These are phyloP conservation scores for Scalesia atractyloides DNA, from an alignment of 129 eudicot species.

Conservation along the genomic window DNA sequence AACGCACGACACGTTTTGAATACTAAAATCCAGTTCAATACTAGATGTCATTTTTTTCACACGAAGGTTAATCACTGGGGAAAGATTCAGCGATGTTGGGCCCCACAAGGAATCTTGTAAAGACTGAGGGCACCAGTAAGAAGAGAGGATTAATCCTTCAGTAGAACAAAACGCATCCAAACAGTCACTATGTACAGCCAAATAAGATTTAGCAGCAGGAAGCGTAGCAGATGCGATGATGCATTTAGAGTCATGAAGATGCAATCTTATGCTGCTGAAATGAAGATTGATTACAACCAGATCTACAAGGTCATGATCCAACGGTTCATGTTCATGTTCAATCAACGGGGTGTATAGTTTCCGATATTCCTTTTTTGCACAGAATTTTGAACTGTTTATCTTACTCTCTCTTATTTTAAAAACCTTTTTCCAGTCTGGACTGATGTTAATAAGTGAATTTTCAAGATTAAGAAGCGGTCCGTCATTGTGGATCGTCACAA, in stretches of 20 bases:
- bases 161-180: slow-evolving; percentile 65
- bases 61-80: slow-evolving; percentile 68
- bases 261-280: slow-evolving; percentile 51
- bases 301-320: slow-evolving; percentile 10
- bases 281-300: slow-evolving; percentile 37
- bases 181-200: slow-evolving; percentile 40
- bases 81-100: slow-evolving; percentile 48
- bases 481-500: slow-evolving; percentile 47
- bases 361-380: slow-evolving; percentile 34
- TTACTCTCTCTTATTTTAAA: slow-evolving; percentile 38
- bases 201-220: slow-evolving; percentile 52
- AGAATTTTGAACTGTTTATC: slow-evolving; percentile 31
- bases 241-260: slow-evolving; percentile 84
- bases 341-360: slow-evolving; percentile 21
- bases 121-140: slow-evolving; percentile 61
- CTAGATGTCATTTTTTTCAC: slow-evolving; percentile 49
- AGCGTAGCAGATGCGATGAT: slow-evolving; percentile 56
- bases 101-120: slow-evolving; percentile 71
- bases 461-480: slow-evolving; percentile 50
- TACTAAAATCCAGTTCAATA: slow-evolving; percentile 54
- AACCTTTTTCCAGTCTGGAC: slow-evolving; percentile 53
- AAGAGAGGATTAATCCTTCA: slow-evolving; percentile 66
- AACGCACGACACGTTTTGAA: slow-evolving; percentile 80
- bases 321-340: slow-evolving; percentile 19
- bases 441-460: slow-evolving; percentile 38